A percentile compares a stretch with the other conserved stretches of the same genome.
These are phyloP conservation scores for Colletotrichum simmondsii DNA, from an alignment of 2,329 filamentous ascomycete genomes.

Conservation along the genomic window DNA sequence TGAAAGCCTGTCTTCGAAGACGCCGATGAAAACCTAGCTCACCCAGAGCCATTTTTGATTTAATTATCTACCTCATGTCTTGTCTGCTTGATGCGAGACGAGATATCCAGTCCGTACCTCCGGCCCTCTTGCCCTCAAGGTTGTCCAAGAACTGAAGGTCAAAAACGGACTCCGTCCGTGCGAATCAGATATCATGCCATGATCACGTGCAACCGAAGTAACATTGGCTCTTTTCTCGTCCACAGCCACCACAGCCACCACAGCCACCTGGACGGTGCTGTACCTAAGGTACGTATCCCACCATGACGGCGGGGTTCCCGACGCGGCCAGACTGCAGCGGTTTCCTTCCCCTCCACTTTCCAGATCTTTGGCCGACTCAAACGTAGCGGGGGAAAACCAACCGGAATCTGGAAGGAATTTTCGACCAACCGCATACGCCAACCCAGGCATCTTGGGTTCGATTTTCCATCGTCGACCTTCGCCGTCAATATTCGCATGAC, in stretches of 20 bases:
- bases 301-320: background rate
- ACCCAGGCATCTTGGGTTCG: slow-evolving; percentile 13
- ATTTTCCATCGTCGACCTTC: slow-evolving; percentile 27
- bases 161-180: no score
- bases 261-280: background rate
- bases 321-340: background rate
- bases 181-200: no score
- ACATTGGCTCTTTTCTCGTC: no score
- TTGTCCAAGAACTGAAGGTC: background rate
- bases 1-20: background rate
- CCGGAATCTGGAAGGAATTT: background rate
- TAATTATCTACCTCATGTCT: background rate
- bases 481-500: background rate
- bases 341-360: background rate
- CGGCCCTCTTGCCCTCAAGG: no score
- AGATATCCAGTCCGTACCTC: background rate
- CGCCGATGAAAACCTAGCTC: background rate
- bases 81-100: background rate
- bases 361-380: background rate
- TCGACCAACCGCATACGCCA: background rate
- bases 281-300: background rate
- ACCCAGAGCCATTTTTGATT: background rate
- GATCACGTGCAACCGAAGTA: no score
- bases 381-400: background rate
- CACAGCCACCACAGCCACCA: background rate